These are phyloP conservation scores for Serpula lacrymans DNA, from an alignment of 768 basidiomycete species.

Conservation along the genomic window DNA sequence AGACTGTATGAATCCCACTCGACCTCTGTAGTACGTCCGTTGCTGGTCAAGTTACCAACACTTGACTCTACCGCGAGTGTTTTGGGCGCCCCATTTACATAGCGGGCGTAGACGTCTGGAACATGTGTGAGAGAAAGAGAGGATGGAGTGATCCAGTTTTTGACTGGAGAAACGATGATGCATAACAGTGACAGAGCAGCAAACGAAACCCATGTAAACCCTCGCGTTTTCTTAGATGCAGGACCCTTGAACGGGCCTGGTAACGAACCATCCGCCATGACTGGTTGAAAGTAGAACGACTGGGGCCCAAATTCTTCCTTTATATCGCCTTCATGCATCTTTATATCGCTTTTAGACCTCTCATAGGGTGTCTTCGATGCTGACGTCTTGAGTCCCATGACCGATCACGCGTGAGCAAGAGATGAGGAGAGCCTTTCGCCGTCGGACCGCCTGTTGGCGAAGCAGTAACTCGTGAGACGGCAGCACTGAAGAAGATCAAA, in stretches of 20 bases:
- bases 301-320: no score
- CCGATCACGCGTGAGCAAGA: background rate
- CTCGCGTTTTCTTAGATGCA: background rate
- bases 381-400: background rate
- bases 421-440: background rate
- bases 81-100: no score
- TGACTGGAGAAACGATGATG: background rate
- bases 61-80: slow-evolving; percentile 1
- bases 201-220: background rate
- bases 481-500: background rate
- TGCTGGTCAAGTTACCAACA: slow-evolving; percentile 15
- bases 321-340: no score
- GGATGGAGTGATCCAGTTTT: background rate
- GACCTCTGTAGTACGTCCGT: slow-evolving; percentile 36
- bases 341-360: no score
- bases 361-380: no score
- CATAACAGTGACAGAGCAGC: background rate
- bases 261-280: no score
- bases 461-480: background rate
- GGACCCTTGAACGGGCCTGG: no score
- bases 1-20: slow-evolving; percentile 72
- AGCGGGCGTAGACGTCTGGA: background rate
- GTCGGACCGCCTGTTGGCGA: background rate
- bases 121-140: background rate
- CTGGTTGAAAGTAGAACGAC: no score